Base-by-base conservation (phyloP, 2,329 filamentous ascomycete species). In the Pseudopyrenochaeta lycopersici region DNA sequence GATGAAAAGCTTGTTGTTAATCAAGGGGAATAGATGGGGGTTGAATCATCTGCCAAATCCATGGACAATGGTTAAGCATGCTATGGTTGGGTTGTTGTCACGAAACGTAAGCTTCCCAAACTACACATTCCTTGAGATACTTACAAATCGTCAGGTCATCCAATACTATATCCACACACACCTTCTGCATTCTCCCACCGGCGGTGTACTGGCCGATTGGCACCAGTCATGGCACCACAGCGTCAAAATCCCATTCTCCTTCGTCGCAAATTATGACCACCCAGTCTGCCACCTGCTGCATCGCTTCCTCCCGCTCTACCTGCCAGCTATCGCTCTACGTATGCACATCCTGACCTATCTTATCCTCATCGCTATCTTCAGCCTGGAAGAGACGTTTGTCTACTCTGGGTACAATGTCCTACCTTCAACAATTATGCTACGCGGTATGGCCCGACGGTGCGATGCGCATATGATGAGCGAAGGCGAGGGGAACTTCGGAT, bases 81-180 rank as follows among this genome's bases (percentile, higher is more conserved):
- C 88, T 5, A 54, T 80, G 3, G 71, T 79, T 46, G 85, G 81
- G 0, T 71, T 89, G 12, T 39, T 85, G 1, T 55, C 83, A n/a
- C 80, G 87, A 49, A 88, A 89, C 66, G 81, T 86, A 70, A 68
- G 77, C 23, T 27, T 9, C 67, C 36, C 11, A 14, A 40, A 7
- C 3, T 18, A 35, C 49, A 17, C 14, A 15, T 17, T 2, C 5
- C 10, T 30, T 30, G 43, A 35, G 2, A 7, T 46, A 7, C 41
- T 74, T 38, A 42, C 7, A 4, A 54, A 62, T 41, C 39, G n/a
- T n/a, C 46, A 91, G 78, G 66, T 86, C 6, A 70, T 92, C 10
- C 85, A 87, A 52, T 97, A 96, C 73, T 83, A 86, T 64, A 81
- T 91, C 62, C 92, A 96, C 76, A 87, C 90, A 46, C 84, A 84